Percentiles rank a stretch among this genome's conserved stretches.
phyloP scores from a whole-genome alignment of 1,139 yeast genomes.

The Saccharomyces hybrid region DNA sequence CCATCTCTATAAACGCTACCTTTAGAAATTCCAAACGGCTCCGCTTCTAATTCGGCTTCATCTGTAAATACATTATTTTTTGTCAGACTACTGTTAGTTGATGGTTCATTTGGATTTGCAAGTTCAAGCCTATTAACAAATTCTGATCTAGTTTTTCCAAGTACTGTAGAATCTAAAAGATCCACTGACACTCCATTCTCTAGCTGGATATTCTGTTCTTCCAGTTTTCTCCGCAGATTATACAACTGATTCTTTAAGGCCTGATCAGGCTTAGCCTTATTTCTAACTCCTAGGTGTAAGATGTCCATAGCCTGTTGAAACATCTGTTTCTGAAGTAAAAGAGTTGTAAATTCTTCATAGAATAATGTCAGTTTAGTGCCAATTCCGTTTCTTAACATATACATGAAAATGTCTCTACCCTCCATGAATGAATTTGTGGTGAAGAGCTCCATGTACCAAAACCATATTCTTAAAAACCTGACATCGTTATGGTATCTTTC shows the following conservation, averaged over 20 bases:
- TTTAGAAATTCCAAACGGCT: neutral
- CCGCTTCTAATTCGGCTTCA: neutral
- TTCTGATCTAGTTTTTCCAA: neutral
- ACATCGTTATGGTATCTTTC: conserved; percentile 51
- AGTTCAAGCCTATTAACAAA: neutral
- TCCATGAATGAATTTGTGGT: conserved; percentile 7
- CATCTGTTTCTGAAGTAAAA: conserved; percentile 47
- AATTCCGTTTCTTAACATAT: conserved; percentile 64
- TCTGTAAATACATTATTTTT: neutral
- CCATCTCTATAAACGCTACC: conserved; percentile 25
- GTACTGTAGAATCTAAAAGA: neutral
- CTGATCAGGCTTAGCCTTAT: conserved; percentile 55
- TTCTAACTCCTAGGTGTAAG: conserved; percentile 51
- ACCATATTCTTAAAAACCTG: conserved; percentile 69
- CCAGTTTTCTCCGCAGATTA: neutral
- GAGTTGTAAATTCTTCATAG: conserved; percentile 71
- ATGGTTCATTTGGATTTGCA: neutral
- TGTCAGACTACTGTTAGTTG: neutral
- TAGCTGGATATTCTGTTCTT: neutral
- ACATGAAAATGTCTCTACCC: conserved; percentile 52
- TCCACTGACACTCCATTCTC: neutral
- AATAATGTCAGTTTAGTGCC: conserved; percentile 60
- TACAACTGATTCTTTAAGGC: conserved; percentile 42
- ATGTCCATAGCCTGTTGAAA: conserved; percentile 56
- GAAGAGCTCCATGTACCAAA: conserved; percentile 27